A percentile compares a stretch with the other conserved stretches of the same genome.
Conservation (phyloP, 2,329 filamentous ascomycete species). For the Dendrostoma leiphaemia region DNA sequence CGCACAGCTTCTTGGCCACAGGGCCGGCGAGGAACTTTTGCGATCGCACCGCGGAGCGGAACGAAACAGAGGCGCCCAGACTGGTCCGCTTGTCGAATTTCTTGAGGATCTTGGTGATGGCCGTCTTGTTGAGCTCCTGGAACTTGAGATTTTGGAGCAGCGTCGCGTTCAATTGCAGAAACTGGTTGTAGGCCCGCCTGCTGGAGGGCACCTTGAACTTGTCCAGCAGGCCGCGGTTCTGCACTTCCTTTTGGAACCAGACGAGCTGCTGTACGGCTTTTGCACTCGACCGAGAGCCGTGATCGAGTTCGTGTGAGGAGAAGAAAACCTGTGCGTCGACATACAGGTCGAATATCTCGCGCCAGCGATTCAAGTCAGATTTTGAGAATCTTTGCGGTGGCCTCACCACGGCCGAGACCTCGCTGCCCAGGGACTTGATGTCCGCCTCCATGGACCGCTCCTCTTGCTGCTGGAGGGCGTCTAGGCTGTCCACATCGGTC, state of each 20-base stretch:
- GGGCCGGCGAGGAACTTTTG: conserved; percentile 62
- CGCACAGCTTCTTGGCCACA: conserved; percentile 73
- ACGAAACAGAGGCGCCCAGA: conserved; percentile 63
- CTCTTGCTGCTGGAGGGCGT: conserved; percentile 65
- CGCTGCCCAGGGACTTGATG: conserved; percentile 62
- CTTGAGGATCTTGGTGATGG: conserved; percentile 81
- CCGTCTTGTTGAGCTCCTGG: conserved; percentile 77
- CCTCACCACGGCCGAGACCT: conserved; percentile 63
- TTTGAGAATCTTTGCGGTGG: conserved; percentile 57
- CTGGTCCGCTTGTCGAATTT: conserved; percentile 88
- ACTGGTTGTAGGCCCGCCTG: conserved; percentile 61
- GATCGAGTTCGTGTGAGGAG: conserved; percentile 69
- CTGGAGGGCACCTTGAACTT: conserved; percentile 68
- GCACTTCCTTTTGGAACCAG: conserved; percentile 69
- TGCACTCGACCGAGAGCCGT: conserved; percentile 63
- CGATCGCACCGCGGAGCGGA: conserved; percentile 58
- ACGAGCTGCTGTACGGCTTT: conserved; percentile 67
- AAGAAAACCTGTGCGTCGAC: conserved; percentile 80
- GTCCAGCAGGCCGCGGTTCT: conserved; percentile 55
- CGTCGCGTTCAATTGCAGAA: conserved; percentile 69
- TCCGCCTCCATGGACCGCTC: conserved; percentile 60
- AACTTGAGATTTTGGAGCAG: conserved; percentile 81
- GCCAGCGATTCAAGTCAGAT: conserved; percentile 72
- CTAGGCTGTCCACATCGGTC: conserved; percentile 67
- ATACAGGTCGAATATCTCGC: conserved; percentile 79